phyloP scores from a whole-genome alignment of 805 yeast species.

The Saccharomycopsis olivae region DNA sequence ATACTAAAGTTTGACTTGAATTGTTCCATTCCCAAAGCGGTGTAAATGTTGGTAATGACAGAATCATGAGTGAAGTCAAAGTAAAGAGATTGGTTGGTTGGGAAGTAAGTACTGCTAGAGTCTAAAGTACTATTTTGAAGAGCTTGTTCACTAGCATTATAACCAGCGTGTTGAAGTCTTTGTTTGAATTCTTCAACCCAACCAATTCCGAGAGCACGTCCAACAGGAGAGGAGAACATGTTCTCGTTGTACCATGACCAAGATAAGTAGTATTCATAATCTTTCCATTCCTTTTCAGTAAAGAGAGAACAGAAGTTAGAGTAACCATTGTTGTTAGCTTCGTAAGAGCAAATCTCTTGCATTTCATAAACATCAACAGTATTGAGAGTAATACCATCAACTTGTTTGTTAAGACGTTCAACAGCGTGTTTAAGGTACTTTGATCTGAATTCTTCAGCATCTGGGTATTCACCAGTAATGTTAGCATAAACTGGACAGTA shows the following conservation, averaged over 20 bases:
- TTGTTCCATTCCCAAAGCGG: slow-evolving; percentile 48
- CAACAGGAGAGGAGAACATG: slow-evolving; percentile 54
- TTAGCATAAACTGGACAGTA: slow-evolving; percentile 4
- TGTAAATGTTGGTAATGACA: slow-evolving; percentile 47
- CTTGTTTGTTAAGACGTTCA: slow-evolving; percentile 39
- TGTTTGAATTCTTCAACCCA: slow-evolving; percentile 33
- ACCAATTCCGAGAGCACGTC: slow-evolving; percentile 51
- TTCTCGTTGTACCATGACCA: slow-evolving; percentile 47
- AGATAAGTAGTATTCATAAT: slow-evolving; percentile 50
- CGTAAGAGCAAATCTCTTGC: slow-evolving; percentile 66
- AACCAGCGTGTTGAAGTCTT: slow-evolving; percentile 36
- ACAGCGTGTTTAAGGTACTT: slow-evolving; percentile 43
- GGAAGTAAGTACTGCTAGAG: slow-evolving; percentile 24
- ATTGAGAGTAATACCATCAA: slow-evolving; percentile 45
- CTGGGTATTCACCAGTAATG: background rate
- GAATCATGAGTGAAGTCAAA: slow-evolving; percentile 71
- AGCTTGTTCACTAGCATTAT: slow-evolving; percentile 25
- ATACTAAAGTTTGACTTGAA: slow-evolving; percentile 8
- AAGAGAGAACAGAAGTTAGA: slow-evolving; percentile 60
- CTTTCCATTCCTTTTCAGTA: slow-evolving; percentile 56
- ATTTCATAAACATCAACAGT: slow-evolving; percentile 40
- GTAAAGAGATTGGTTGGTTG: slow-evolving; percentile 42
- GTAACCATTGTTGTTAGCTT: slow-evolving; percentile 55
- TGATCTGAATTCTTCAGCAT: slow-evolving; percentile 2
- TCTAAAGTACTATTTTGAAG: slow-evolving; percentile 34